phyloP scores from a whole-genome alignment of 805 yeast genomes.

The Isabelozyma rhagii region DNA sequence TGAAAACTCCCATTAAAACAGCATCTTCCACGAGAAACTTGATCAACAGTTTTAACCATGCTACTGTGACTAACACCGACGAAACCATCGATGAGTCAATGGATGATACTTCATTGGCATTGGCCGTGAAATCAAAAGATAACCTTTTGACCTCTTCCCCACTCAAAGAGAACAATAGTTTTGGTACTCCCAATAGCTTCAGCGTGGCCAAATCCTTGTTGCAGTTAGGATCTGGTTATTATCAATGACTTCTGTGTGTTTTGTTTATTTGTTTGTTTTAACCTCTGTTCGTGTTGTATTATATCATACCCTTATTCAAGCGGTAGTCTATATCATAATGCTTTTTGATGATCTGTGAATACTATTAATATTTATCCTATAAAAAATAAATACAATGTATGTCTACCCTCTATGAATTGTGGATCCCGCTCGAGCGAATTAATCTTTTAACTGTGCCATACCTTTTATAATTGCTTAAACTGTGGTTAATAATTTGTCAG shows the following conservation, averaged over 20 bases:
- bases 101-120: slow-evolving; percentile 1
- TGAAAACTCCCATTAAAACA: slow-evolving; percentile 41
- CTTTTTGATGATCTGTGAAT: neutral
- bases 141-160: slow-evolving; percentile 35
- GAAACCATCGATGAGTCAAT: slow-evolving; percentile 19
- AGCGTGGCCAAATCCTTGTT: slow-evolving; percentile 44
- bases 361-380: neutral
- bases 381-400: too few species aligned
- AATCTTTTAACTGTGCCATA: neutral
- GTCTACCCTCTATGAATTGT: neutral
- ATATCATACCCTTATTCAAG: neutral
- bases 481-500: neutral
- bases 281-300: slow-evolving; percentile 1
- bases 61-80: slow-evolving; percentile 6
- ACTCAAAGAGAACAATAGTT: slow-evolving; percentile 13
- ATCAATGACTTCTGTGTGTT: slow-evolving; percentile 2
- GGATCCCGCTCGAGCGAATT: too few species aligned
- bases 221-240: slow-evolving; percentile 30
- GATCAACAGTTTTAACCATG: slow-evolving; percentile 6
- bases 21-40: slow-evolving; percentile 22
- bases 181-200: slow-evolving; percentile 46
- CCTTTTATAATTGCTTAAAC: neutral
- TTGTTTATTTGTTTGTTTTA: neutral
- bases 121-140: slow-evolving; percentile 5
- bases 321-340: neutral